A percentile compares a stretch with the other conserved stretches of the same genome.
Conservation (phyloP, 176 grass and related monocot genomes). For the sorghum (Sorghum bicolor) region Sorghum_bicolor_NCBIv3 NC_012879.2:12182501-12183000, state of each 20-base stretch:
- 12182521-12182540: background rate
- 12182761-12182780: slow-evolving; percentile 6
- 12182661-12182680: background rate
- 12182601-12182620: slow-evolving; percentile 57
- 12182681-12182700: slow-evolving; percentile 77
- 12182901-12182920: background rate
- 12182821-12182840: slow-evolving; percentile 13
- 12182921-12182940: background rate
- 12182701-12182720: slow-evolving; percentile 81
- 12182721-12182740: slow-evolving; percentile 99
- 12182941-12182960: background rate
- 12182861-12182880: background rate
- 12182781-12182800: background rate
- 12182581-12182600: slow-evolving; percentile 90
- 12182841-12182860: background rate
- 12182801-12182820: background rate
- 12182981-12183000: background rate
- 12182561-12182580: slow-evolving; percentile 39
- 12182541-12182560: slow-evolving; percentile 14
- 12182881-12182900: background rate
- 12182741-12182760: slow-evolving; percentile 21
- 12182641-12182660: background rate
- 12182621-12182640: background rate
- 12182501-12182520: background rate
- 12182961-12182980: background rate